Base-by-base conservation (phyloP, 2,329 filamentous ascomycete species). In the Emydomyces testavorans region DNA sequence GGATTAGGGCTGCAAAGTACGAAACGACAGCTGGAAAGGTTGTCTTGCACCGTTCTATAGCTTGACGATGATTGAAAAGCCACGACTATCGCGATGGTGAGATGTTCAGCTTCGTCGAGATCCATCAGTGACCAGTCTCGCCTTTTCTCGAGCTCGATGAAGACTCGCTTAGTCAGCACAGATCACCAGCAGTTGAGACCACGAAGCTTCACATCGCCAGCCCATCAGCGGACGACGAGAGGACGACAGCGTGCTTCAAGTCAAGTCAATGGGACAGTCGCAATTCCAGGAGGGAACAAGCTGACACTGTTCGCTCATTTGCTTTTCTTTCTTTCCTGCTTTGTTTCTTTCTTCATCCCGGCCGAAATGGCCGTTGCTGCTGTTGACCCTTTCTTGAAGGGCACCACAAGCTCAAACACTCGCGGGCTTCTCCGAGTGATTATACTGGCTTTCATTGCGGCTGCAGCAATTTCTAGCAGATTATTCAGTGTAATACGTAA, bases 401-500 rank as follows among this genome's bases (percentile, higher is more conserved):
- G 85, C 65, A 82, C 80, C 64, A 85, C 82, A 59, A 82, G 81
- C 61, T 78, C 82, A 68, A 95, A 81, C 67, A 85, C 86, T 54
- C 81, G 89, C 66, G 83, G 86, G 56, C 71, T 96, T 61, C 74
- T 98, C 56, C 82, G 89, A 64, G 80, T 95, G 58, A 76, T 93
- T 62, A 98, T 98, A 71, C 80, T 98, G 59, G 77, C 75, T 62
- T 79, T 90, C 62, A 95, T 98, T 68, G 92, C 92, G 56, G 88
- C 79, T 50, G 89, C 92, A 53, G 88, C 90, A 57, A 79, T 96
- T 63, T 80, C 89, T 57, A 94, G 89, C 69, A 86, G 92, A 69
- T 76, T 98, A 58, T 98, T 98, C 77, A 95, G 88, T 62, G 92
- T 98, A 57, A 96, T 98, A 70, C 85, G 92, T 90, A 79, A 65